Evolutionary conservation across 2,329 filamentous ascomycete species (phyloP), one percentile per base, ranked within the genome.

Genomic region (Colletotrichum melonis): DNA sequence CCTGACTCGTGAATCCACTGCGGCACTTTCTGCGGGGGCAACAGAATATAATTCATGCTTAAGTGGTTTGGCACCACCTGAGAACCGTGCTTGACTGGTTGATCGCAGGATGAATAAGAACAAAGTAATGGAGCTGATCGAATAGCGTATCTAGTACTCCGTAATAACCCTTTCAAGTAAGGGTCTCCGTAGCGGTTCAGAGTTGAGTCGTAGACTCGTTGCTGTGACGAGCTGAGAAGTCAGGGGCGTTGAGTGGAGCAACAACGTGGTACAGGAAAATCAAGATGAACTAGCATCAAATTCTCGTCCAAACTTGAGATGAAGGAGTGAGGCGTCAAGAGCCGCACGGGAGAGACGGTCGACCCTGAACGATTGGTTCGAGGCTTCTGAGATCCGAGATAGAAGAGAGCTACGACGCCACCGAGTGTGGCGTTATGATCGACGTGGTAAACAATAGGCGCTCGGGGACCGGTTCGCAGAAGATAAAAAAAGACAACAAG

Each of bases 1-100:
- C 56, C 60, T 73, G 60, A 64, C 32, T 65, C 26, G 35, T 28
- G 22, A 69, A 63, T 56, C 60, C 49, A 63, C 60, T 49, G 35
- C 32, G 42, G 16, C 54, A 35, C 32, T 57, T 49, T 56, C 49
- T 60, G 55, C 55, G 60, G 65, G 67, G 70, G 42, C n/a, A 12
- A 2, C 12, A 19, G 42, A 38, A 69, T 16, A 38, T 16, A 16
- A 6, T 49, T 16, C 28, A 54, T 58, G 22, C 38, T 63, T 24
- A 32, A 26, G 38, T 46, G 52, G 49, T 28, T 19, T 49, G 19
- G 19, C 42, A 49, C 42, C 19, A 49, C 42, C 64, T 14, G 16
- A 4, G 7, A 24, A 52, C 35, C 26, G n/a, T 24, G n/a, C 42
- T 26, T 46, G 35, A 52, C 52, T 69, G 28, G 59, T 38, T 38